Conservation (phyloP, 768 basidiomycete genomes). For the Rhizopogon salebrosus region DNA sequence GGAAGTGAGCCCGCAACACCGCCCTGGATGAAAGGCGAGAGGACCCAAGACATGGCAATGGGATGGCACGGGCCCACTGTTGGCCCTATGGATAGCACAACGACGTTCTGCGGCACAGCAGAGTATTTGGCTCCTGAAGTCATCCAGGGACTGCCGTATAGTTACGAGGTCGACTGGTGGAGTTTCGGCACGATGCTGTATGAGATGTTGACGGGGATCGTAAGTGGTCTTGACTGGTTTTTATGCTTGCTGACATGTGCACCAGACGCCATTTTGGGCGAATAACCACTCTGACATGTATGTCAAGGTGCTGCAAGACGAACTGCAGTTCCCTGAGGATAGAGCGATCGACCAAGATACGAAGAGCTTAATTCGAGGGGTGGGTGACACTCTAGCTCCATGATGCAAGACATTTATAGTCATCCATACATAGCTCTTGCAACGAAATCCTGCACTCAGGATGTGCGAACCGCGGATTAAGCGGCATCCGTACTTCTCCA, state of each 20-base stretch:
- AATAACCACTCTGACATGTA: conserved; percentile 96
- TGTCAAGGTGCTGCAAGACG: conserved; percentile 85
- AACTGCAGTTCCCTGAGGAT: conserved; percentile 86
- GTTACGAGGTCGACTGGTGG: conserved; percentile 98
- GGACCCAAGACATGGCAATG: conserved; percentile 42
- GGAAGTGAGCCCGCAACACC: conserved; percentile 45
- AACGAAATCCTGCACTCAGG: conserved; percentile 86
- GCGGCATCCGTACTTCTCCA: conserved; percentile 90
- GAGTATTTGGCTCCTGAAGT: conserved; percentile 97
- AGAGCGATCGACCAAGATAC: conserved; percentile 92
- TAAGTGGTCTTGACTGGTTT: conserved; percentile 38
- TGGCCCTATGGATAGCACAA: conserved; percentile 60
- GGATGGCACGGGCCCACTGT: conserved; percentile 55
- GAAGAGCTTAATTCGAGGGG: conserved; percentile 91
- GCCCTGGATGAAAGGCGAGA: conserved; percentile 73
- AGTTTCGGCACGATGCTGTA: conserved; percentile 96
- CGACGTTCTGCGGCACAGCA: conserved; percentile 92
- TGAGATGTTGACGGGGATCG: conserved; percentile 95
- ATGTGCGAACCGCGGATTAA: conserved; percentile 94
- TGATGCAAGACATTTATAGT: conserved; percentile 4
- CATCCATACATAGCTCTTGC: conserved; percentile 59
- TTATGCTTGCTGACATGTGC: conserved; percentile 13
- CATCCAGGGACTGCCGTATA: conserved; percentile 84
- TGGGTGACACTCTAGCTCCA: conserved; percentile 35
- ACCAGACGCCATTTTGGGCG: conserved; percentile 87